phyloP scores from a whole-genome alignment of 768 basidiomycete genomes.

The Lentinula edodes region DNA sequence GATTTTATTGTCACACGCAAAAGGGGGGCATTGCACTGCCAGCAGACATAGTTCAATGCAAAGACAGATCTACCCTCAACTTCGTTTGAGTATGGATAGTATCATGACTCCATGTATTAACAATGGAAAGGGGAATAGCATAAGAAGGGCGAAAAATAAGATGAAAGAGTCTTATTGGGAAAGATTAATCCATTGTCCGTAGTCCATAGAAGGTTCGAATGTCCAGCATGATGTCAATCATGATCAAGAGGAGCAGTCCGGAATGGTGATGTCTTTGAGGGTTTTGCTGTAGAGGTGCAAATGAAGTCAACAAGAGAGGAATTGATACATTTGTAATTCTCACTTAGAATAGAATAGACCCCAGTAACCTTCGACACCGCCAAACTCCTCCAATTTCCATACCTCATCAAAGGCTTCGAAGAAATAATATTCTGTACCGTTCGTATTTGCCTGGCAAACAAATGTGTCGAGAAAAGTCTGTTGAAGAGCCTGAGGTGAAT shows the following conservation, averaged over 20 bases:
- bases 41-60: too few species aligned
- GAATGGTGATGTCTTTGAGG: constrained; percentile 5
- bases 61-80: too few species aligned
- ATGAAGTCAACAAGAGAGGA: not conserved
- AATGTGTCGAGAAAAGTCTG: constrained; percentile 82
- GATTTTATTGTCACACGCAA: too few species aligned
- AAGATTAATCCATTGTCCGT: not conserved
- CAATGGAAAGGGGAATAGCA: too few species aligned
- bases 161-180: not conserved
- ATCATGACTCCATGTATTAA: too few species aligned
- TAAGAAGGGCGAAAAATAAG: too few species aligned
- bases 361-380: constrained; percentile 69
- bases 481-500: not conserved
- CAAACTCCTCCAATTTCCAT: constrained; percentile 50
- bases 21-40: too few species aligned
- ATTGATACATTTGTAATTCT: not conserved
- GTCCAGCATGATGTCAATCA: not conserved
- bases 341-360: constrained; percentile 41
- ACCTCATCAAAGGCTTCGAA: constrained; percentile 61
- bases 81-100: too few species aligned
- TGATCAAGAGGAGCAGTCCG: not conserved
- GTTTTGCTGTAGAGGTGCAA: not conserved
- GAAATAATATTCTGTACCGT: constrained; percentile 84
- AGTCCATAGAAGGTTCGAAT: too few species aligned
- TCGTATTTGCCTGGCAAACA: constrained; percentile 80